These are phyloP conservation scores for Vittaforma corneae DNA, from an alignment of 371 early-diverging fungal genomes.

Conservation along the genomic window DNA sequence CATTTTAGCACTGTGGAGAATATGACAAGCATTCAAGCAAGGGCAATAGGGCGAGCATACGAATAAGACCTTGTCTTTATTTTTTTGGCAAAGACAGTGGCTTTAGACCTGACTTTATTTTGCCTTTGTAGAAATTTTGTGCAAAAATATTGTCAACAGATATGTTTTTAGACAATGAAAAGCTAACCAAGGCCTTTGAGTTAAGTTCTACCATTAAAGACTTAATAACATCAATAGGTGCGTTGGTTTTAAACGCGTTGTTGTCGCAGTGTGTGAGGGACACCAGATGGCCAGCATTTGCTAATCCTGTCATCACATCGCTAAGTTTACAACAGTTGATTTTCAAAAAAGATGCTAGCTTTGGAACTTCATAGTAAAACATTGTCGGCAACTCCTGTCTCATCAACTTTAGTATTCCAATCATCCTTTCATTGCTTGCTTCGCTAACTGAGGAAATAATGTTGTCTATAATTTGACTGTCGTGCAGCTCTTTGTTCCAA, in stretches of 20 bases:
- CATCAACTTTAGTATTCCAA: conserved; percentile 80
- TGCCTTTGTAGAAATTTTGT: conserved; percentile 31
- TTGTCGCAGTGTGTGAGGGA: conserved; percentile 76
- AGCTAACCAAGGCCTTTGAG: neutral
- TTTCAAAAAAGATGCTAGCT: conserved; percentile 33
- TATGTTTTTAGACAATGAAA: conserved; percentile 6
- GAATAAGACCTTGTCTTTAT: neutral
- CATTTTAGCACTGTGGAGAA: no score
- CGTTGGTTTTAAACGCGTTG: conserved; percentile 81
- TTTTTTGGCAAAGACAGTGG: neutral
- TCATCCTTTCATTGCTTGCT: conserved; percentile 66
- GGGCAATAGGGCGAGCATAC: neutral
- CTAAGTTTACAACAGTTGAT: conserved; percentile 38
- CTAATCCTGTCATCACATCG: conserved; percentile 67
- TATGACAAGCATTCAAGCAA: neutral
- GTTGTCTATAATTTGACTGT: conserved; percentile 65
- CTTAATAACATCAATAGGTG: conserved; percentile 76
- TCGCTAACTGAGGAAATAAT: conserved; percentile 60
- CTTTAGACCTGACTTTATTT: conserved; percentile 13
- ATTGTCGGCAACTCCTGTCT: conserved; percentile 62
- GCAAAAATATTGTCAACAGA: conserved; percentile 18
- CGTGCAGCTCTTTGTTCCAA: conserved; percentile 72
- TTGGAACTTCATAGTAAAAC: conserved; percentile 50
- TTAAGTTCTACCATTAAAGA: conserved; percentile 63
- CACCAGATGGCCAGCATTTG: conserved; percentile 76